Evolutionary conservation across 192 early-diverging fungal genomes (phyloP), one percentile per base, ranked within the genome.

Genomic region (Spizellomyces punctatus): DNA sequence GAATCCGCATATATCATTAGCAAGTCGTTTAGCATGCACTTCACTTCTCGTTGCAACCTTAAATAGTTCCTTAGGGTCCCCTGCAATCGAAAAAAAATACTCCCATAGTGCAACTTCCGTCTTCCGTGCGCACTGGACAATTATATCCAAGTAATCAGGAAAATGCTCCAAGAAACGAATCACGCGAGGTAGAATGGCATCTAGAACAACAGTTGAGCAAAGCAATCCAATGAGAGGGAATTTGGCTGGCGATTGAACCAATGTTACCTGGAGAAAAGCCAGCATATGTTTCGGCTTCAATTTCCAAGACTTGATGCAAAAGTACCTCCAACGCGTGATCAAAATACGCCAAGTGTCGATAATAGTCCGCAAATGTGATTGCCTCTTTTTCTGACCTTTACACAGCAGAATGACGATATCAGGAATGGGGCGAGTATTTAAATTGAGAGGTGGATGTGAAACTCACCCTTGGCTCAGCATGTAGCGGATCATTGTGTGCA

Each of bases 111-210:
- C 86, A 0, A 93, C 90, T 75, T 99, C 98, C n/a, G 93, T 93
- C 76, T 99, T 99, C 65, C 98, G 82, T 6, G 98, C 96, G 74
- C 96, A 98, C 42, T 93, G 91, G 10, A 94, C 95, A 75, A 99
- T 92, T 21, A 95, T 89, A 58, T 98, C 96, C 47, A 93, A 75
- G 52, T 86, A 85, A 63, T 89, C 89, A 6, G 86, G 82, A 71
- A 96, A 99, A 64, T 90, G 79, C 60, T 91, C 85, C 46, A 99
- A 73, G 63, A 98, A 90, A 52, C 81, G 80, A 10, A 96, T 83
- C 4, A 93, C 89, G 12, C 78, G 72, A 14, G 91, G 88, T 47
- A 98, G 73, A 17, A 93, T 78, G 14, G 85, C 88, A 42, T 68
- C 81, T 66, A 41, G n/a, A 8, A 0, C 27, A 36, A 36, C 3